A percentile compares a stretch with the other conserved stretches of the same genome.
Conservation (phyloP, 2,329 filamentous ascomycete species). For the Cucurbitaria berberidis region DNA sequence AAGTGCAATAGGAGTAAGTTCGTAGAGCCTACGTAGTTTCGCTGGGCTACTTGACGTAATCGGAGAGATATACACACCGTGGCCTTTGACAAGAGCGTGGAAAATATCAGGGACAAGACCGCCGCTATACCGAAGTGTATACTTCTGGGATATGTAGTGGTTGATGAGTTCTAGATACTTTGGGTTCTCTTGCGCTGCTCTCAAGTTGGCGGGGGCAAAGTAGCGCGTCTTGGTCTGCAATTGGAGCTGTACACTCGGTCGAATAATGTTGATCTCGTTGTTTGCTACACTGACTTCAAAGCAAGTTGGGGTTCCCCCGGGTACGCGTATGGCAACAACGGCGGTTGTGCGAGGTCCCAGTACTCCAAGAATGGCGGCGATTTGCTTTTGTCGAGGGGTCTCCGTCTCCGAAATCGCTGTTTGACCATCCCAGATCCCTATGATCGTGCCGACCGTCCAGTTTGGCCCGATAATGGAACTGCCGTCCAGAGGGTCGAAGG, state of each 20-base stretch:
- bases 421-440: conserved; percentile 59
- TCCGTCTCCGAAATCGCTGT: conserved; percentile 28
- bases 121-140: conserved; percentile 66
- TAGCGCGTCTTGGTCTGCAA: conserved; percentile 58
- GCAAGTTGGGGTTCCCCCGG: conserved; percentile 50
- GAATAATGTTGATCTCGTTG: conserved; percentile 47
- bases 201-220: conserved; percentile 68
- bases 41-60: conserved; percentile 60
- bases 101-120: conserved; percentile 67
- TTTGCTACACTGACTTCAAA: conserved; percentile 59
- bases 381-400: conserved; percentile 26
- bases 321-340: conserved; percentile 60
- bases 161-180: conserved; percentile 59
- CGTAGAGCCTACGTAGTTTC: conserved; percentile 65
- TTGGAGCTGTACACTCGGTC: conserved; percentile 19
- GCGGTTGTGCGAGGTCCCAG: conserved; percentile 50
- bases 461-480: conserved; percentile 61
- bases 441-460: conserved; percentile 59
- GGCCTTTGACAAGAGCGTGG: conserved; percentile 65
- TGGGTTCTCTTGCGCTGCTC: conserved; percentile 60
- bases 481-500: conserved; percentile 69
- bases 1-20: conserved; percentile 65
- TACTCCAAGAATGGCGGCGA: conserved; percentile 44
- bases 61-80: conserved; percentile 66
- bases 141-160: conserved; percentile 59